Percentiles rank a stretch among this genome's conserved stretches.
Evolutionary conservation across 2,329 filamentous ascomycete genomes (phyloP).

Genomic region (Talaromyces sp.): DNA sequence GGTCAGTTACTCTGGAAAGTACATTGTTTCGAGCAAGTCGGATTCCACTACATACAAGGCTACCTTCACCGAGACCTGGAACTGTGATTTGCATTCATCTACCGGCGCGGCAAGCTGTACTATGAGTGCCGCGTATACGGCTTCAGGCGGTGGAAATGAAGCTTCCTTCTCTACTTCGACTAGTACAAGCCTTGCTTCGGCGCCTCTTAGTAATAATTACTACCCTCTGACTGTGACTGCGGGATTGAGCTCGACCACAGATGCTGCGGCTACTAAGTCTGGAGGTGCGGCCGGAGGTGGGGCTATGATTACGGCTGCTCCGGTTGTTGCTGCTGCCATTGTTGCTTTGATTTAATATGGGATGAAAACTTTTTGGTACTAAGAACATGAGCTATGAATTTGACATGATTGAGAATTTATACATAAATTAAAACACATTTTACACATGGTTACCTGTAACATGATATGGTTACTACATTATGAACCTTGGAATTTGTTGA

Average conservation of each 20-base stretch:
- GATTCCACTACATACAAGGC: constrained; percentile 10
- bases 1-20: constrained; percentile 20
- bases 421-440: too few species aligned
- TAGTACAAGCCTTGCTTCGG: constrained; percentile 2
- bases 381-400: too few species aligned
- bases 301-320: constrained; percentile 28
- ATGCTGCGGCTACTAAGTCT: constrained; percentile 14
- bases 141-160: constrained; percentile 3
- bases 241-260: constrained; percentile 21
- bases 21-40: constrained; percentile 18
- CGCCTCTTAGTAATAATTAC: constrained; percentile 6
- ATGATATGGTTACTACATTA: too few species aligned
- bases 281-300: constrained; percentile 17
- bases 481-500: too few species aligned
- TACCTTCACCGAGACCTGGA: constrained; percentile 20
- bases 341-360: constrained; percentile 9
- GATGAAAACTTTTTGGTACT: too few species aligned
- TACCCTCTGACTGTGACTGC: constrained; percentile 23
- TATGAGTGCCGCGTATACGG: constrained; percentile 16
- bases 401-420: not conserved
- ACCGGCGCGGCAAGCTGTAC: constrained; percentile 23
- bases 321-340: constrained; percentile 27
- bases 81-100: constrained; percentile 20
- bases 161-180: constrained; percentile 5
- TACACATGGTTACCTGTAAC: too few species aligned